Evolutionary conservation across 1,284 basidiomycete genomes (phyloP).

Genomic region (Melampsora medusae): DNA sequence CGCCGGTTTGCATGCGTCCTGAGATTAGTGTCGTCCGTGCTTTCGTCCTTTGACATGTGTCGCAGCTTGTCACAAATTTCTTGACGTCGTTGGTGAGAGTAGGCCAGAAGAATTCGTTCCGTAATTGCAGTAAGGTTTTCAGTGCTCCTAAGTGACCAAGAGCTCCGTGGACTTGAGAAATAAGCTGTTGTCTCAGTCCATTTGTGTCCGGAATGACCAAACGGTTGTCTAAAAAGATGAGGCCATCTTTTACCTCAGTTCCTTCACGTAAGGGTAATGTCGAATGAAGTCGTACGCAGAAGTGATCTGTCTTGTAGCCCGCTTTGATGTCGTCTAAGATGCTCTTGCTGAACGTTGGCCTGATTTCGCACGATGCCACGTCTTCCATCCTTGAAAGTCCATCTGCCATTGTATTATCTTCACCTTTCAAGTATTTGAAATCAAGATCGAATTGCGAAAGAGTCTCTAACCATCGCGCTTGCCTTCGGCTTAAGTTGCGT

Average conservation of each 20-base stretch:
- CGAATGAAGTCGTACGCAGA: not conserved
- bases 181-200: conserved; percentile 49
- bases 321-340: not conserved
- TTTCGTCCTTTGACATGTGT: conserved; percentile 45
- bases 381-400: conserved; percentile 51
- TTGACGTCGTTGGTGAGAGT: conserved; percentile 51
- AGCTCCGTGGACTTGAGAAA: conserved; percentile 51
- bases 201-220: conserved; percentile 53
- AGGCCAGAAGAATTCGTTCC: conserved; percentile 57
- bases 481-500: conserved; percentile 53
- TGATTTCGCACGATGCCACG: not conserved
- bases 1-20: conserved; percentile 34
- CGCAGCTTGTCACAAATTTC: conserved; percentile 13
- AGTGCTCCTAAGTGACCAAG: conserved; percentile 57
- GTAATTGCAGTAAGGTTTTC: conserved; percentile 54
- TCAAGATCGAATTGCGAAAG: conserved; percentile 53
- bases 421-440: conserved; percentile 55
- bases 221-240: conserved; percentile 53
- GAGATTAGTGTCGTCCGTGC: conserved; percentile 13
- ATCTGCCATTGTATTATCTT: conserved; percentile 56
- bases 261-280: not conserved
- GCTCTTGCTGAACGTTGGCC: not conserved
- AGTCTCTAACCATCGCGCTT: conserved; percentile 56
- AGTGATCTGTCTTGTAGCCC: not conserved
- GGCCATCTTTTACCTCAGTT: conserved; percentile 38